A percentile compares a stretch with the other conserved stretches of the same genome.
Conservation (phyloP, 2,329 filamentous ascomycete species). For the Botrytis deweyae region DNA sequence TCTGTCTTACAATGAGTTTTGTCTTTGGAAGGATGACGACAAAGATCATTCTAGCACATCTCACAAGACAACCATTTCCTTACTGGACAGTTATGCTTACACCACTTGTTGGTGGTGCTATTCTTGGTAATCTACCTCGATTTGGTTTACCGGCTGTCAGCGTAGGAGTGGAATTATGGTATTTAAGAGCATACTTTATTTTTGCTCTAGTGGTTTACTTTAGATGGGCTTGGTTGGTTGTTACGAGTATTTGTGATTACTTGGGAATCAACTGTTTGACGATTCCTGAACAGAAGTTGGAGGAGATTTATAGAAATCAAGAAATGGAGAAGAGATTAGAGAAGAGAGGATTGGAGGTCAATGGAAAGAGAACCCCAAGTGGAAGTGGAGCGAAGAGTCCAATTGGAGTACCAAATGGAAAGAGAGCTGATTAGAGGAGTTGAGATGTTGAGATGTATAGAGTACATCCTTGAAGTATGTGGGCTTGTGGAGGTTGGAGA, state of each 20-base stretch:
- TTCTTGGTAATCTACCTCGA: conserved; percentile 78
- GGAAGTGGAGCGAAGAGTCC: conserved; percentile 24
- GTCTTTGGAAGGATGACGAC: conserved; percentile 98
- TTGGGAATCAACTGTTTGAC: conserved; percentile 94
- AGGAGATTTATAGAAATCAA: conserved; percentile 24
- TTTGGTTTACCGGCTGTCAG: conserved; percentile 69
- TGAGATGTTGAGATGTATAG: background rate
- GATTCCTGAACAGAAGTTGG: conserved; percentile 61
- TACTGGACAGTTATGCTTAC: conserved; percentile 93
- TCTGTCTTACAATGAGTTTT: conserved; percentile 92
- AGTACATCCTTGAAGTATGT: background rate
- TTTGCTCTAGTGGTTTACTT: conserved; percentile 86
- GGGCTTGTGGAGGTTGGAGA: background rate
- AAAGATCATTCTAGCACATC: conserved; percentile 96
- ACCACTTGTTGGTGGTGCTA: conserved; percentile 80
- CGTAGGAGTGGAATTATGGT: conserved; percentile 68
- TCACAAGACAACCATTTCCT: conserved; percentile 90
- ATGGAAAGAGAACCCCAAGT: conserved; percentile 29
- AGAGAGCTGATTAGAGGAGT: conserved; percentile 32
- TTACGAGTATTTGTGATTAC: conserved; percentile 86
- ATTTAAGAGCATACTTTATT: conserved; percentile 79
- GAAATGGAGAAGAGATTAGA: conserved; percentile 31
- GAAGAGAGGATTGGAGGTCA: conserved; percentile 12
- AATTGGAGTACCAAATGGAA: conserved; percentile 32
- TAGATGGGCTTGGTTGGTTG: conserved; percentile 88